Evolutionary conservation across 768 basidiomycete species (phyloP).

Genomic region (Artomyces pyxidatus): DNA sequence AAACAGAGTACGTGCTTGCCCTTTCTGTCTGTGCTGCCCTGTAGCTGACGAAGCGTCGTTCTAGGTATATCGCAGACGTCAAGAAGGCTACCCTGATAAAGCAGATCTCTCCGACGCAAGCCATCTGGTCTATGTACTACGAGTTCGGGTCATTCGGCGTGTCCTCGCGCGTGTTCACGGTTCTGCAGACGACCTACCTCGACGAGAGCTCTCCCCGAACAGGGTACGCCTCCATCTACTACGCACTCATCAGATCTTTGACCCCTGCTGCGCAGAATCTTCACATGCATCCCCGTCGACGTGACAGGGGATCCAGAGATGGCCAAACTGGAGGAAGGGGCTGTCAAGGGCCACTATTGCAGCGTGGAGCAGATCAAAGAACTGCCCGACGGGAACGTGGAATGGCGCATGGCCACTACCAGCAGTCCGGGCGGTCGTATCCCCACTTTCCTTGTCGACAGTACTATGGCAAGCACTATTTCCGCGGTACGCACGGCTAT

Average conservation of each 20-base stretch:
- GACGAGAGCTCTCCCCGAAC: slow-evolving; percentile 40
- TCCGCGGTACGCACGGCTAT: slow-evolving; percentile 51
- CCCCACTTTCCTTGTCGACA: slow-evolving; percentile 56
- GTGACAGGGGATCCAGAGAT: slow-evolving; percentile 49
- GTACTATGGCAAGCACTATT: slow-evolving; percentile 53
- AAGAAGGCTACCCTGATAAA: slow-evolving; percentile 57
- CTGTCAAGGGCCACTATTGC: slow-evolving; percentile 58
- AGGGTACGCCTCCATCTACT: slow-evolving; percentile 51
- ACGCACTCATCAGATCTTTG: not conserved
- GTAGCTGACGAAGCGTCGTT: not conserved
- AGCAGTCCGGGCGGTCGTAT: slow-evolving; percentile 65
- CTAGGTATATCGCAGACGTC: slow-evolving; percentile 58
- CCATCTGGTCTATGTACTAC: slow-evolving; percentile 68
- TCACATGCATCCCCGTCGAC: slow-evolving; percentile 64
- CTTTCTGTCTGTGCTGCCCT: too few relatives aligned
- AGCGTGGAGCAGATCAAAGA: slow-evolving; percentile 61
- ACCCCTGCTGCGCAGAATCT: slow-evolving; percentile 19
- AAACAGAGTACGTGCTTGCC: slow-evolving; percentile 46
- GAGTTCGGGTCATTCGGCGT: slow-evolving; percentile 56
- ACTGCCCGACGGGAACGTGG: slow-evolving; percentile 52
- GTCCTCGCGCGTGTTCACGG: slow-evolving; percentile 70
- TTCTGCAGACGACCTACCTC: slow-evolving; percentile 55
- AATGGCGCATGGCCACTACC: slow-evolving; percentile 79
- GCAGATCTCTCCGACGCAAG: slow-evolving; percentile 51
- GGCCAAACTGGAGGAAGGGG: slow-evolving; percentile 53